Conservation (phyloP, 176 grass and related monocot species). For the Lolium rigidum region DNA sequence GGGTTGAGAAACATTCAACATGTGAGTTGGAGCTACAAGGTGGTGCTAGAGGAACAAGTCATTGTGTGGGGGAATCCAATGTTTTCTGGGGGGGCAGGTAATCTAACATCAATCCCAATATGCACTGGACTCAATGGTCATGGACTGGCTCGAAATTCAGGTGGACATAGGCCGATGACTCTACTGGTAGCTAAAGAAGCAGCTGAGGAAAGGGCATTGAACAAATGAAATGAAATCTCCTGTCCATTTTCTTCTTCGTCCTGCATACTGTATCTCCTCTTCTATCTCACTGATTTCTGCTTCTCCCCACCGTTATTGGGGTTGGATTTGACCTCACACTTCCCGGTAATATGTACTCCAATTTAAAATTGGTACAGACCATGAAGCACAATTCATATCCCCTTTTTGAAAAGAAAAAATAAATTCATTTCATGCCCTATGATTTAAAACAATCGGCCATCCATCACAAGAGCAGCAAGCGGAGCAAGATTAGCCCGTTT, state of each 20-base stretch:
- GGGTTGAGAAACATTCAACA: neutral
- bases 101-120: neutral
- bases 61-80: neutral
- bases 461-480: neutral
- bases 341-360: slow-evolving; percentile 6
- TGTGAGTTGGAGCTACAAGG: neutral
- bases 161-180: neutral
- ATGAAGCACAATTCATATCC: neutral
- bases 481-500: neutral
- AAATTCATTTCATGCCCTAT: neutral
- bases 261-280: slow-evolving; percentile 12
- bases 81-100: neutral
- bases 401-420: neutral
- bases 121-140: neutral
- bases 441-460: slow-evolving; percentile 16
- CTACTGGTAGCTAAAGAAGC: neutral
- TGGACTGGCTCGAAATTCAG: neutral
- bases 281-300: neutral
- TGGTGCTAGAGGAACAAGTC: neutral
- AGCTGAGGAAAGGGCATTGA: neutral
- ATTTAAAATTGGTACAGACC: neutral
- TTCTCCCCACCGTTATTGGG: neutral
- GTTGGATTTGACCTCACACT: neutral
- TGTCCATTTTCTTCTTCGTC: slow-evolving; percentile 16
- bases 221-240: neutral